Base-by-base conservation (phyloP, 345 rosid genomes). In the Salix purpurea region DNA sequence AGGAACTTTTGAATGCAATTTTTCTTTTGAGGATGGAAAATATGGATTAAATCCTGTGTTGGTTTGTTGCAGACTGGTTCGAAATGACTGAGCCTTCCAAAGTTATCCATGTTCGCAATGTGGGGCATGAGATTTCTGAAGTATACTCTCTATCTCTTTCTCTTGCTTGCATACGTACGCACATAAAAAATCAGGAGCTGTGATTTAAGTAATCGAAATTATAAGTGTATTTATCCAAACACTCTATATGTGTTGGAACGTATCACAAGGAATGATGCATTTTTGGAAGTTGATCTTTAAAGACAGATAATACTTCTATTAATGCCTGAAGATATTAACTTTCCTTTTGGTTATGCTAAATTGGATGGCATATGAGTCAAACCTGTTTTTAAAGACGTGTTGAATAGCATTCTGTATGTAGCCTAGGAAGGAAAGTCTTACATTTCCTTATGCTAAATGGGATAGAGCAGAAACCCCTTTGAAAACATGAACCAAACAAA, bases 31-130 rank as follows among this genome's bases (percentile, higher is more conserved):
- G 70, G 2, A 16, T 50, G 50, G 74, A 65, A 19, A 71, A 62
- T 28, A n/a, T 58, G 48, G 23, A 65, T 36, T 62, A 64, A 76
- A 69, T 14, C 18, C n/a, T 46, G 18, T 21, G 65, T 18, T 24
- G 12, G 18, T 67, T 21, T 73, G 15, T 67, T 79, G 77, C 74
- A 79, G 77, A 28, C 32, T 15, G 50, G 14, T 56, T 72, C 9
- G 10, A 26, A 77, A 96, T 96, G 98, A 78, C 95, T 19, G 99
- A 96, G 56, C 91, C 98, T 48, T 96, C 99, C 46, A 96, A 96
- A 87, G 99, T 96, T 65, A 88, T 96, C 79, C 99, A 96, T 65
- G 96, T 94, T 79, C 99, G 99, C 70, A 96, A 96, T 76, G 97
- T 96, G 30, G 99, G 98, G 34, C 97, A 91, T 80, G 98, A 92